These are phyloP conservation scores for Blastobotrys apis DNA, from an alignment of 1,139 yeast genomes.

Conservation along the genomic window DNA sequence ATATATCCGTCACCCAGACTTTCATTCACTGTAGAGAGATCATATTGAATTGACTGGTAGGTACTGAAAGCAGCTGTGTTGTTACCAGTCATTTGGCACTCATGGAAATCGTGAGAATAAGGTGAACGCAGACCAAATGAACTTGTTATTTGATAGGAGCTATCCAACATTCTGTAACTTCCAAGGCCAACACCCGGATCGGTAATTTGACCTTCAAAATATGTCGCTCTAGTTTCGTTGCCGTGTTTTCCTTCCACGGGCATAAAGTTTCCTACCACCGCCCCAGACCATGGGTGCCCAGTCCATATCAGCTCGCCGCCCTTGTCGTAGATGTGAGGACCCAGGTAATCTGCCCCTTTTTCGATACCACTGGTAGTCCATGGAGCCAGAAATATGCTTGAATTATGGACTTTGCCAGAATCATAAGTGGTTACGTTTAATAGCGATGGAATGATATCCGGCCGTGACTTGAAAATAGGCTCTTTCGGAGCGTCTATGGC, in stretches of 20 bases:
- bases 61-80: constrained; percentile 16
- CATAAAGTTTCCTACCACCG: constrained; percentile 16
- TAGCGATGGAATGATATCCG: constrained; percentile 18
- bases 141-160: constrained; percentile 14
- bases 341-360: constrained; percentile 13
- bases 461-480: constrained; percentile 14
- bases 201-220: constrained; percentile 17
- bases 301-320: constrained; percentile 20
- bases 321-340: constrained; percentile 17
- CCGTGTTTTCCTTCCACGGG: constrained; percentile 10
- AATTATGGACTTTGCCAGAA: constrained; percentile 8
- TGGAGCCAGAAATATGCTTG: constrained; percentile 17
- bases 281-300: constrained; percentile 16
- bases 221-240: constrained; percentile 11
- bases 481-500: not conserved
- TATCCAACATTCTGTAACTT: constrained; percentile 15
- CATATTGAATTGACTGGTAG: constrained; percentile 16
- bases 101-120: constrained; percentile 19
- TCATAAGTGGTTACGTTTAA: constrained; percentile 15
- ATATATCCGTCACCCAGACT: constrained; percentile 10
- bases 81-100: constrained; percentile 15
- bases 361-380: constrained; percentile 15
- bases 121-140: constrained; percentile 16
- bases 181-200: constrained; percentile 19
- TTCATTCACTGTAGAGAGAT: constrained; percentile 8